phyloP scores from a whole-genome alignment of 176 grass and related monocot species.

The Eleusine coracana region DNA sequence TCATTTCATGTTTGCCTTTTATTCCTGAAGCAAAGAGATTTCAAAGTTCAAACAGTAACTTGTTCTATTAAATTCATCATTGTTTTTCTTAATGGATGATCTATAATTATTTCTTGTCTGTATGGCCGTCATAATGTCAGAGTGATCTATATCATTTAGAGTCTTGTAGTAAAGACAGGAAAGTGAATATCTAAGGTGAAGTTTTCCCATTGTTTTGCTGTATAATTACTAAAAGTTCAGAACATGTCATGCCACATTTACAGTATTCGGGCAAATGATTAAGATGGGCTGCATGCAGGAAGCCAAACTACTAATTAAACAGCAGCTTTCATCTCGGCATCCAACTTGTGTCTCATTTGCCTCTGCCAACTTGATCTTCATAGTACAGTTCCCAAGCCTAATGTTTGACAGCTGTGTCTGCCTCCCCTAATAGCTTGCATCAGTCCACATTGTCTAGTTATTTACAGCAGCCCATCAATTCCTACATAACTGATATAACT shows the following conservation, averaged over 20 bases:
- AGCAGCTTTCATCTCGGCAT: not conserved
- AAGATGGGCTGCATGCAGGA: not conserved
- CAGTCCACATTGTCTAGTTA: not conserved
- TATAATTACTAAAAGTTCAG: not conserved
- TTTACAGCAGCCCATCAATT: not conserved
- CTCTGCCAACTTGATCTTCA: not conserved
- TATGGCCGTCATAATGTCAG: not conserved
- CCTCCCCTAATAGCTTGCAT: not conserved
- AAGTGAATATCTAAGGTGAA: not conserved
- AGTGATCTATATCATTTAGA: not conserved
- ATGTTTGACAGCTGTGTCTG: not conserved
- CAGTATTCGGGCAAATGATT: not conserved
- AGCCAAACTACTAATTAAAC: not conserved
- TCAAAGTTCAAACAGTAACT: not conserved
- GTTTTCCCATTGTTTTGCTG: not conserved
- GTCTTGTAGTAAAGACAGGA: not conserved
- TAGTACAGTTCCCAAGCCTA: not conserved
- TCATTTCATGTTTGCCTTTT: conserved; percentile 18
- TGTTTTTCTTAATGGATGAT: not conserved
- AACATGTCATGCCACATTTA: not conserved
- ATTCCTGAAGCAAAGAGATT: not conserved
- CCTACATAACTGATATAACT: not conserved
- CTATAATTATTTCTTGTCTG: not conserved
- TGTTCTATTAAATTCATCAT: conserved; percentile 6
- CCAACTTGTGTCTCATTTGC: not conserved